Base-by-base conservation (phyloP, 352 stramenopile species). In the Paralagenidium karlingii region DNA sequence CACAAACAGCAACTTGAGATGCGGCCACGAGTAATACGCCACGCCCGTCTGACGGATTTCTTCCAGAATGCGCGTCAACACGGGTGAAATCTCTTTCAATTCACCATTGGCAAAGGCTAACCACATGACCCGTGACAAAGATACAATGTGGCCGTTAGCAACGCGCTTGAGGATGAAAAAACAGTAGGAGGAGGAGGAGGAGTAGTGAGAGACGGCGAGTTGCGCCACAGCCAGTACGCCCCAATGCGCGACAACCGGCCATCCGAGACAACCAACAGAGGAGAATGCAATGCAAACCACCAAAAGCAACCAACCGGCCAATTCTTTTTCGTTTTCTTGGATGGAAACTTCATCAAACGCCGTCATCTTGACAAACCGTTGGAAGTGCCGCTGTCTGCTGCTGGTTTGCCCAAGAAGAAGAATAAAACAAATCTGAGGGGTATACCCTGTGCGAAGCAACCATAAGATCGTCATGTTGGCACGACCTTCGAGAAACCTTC, bases 41-140 rank as follows among this genome's bases (percentile, higher is more conserved):
- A 87, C 55, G 21, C 76, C 76, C n/a, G 66, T 84, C 29, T 49
- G 41, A 8, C 60, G 63, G 47, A 90, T 78, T 39, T 86, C 68
- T 34, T 79, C 50, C 30, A 90, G 48, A 42, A 87, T 64, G 29
- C 67, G 56, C 44, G 68, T 49, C 10, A 87, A 53, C 30, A 61
- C 54, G 6, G 69, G 60, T 25, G 73, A 59, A 53, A 68, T 64
- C 48, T 45, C 51, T n/a, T 44, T 60, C 16, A 47, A 54, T 15
- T 64, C 53, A 20, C 69, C 65, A 3, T 55, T 53, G 3, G 63
- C 69, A 40, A 87, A 87, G 18, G 22, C 69, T 83, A 49, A 15
- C 34, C 29, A 19, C 24, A 1, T 13, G 8, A 32, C 11, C 15
- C 11, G 28, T 13, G 28, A 11, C 11, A 32, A 32, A 32, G 28